These are phyloP conservation scores for Inga laurina DNA, from an alignment of 306 rosid genomes.

Conservation along the genomic window DNA sequence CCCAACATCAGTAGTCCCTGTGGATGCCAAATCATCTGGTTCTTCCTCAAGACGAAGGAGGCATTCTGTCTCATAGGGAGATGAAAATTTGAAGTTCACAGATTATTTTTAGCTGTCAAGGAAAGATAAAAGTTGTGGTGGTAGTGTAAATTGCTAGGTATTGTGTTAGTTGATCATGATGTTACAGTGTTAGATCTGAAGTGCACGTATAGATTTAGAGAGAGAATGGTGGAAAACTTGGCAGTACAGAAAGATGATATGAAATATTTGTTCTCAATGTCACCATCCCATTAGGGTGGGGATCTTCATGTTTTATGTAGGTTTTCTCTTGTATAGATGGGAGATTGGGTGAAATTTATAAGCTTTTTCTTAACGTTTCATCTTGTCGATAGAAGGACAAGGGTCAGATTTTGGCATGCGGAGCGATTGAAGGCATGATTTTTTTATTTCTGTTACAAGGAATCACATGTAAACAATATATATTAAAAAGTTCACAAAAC, in stretches of 20 bases:
- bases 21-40: conserved; percentile 73
- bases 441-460: not conserved
- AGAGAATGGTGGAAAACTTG: not conserved
- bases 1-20: conserved; percentile 75
- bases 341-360: not conserved
- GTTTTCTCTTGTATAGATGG: conserved; percentile 14
- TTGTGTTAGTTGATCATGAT: conserved; percentile 8
- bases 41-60: conserved; percentile 83
- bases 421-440: not conserved
- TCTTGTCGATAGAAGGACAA: not conserved
- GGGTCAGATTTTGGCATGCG: not conserved
- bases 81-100: not conserved
- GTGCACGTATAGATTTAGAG: conserved; percentile 35
- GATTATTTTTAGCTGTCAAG: conserved; percentile 14
- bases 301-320: not conserved
- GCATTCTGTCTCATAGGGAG: conserved; percentile 84
- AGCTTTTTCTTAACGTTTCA: not conserved
- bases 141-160: conserved; percentile 68
- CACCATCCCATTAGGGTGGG: not conserved
- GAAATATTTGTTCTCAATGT: not conserved
- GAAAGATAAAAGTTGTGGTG: conserved; percentile 29
- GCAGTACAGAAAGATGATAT: conserved; percentile 29
- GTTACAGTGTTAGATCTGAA: conserved; percentile 1
- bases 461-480: no score
- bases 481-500: no score